Evolutionary conservation across 352 stramenopile genomes (phyloP).

Genomic region (Globisporangium mamillatum): DNA sequence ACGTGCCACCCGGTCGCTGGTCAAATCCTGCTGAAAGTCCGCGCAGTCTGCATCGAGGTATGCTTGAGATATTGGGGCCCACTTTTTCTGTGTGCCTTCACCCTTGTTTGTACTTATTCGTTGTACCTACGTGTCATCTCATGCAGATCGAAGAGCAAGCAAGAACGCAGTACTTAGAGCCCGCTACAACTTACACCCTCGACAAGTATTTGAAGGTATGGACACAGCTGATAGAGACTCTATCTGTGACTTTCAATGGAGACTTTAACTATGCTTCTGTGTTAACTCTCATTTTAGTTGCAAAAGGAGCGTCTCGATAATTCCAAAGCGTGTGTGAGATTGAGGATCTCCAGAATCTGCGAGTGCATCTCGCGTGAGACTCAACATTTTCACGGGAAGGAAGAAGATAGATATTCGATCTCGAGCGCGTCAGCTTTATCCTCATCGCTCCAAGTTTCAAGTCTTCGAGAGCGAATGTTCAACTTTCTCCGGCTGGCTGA

Average conservation of each 20-base stretch:
- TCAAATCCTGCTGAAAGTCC: conserved; percentile 33
- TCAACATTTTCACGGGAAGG: conserved; percentile 17
- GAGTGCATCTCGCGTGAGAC: conserved; percentile 21
- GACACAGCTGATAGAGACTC: not conserved
- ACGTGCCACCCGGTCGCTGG: conserved; percentile 40
- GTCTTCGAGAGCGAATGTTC: conserved; percentile 52
- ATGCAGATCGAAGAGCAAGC: conserved; percentile 19
- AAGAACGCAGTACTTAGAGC: not conserved
- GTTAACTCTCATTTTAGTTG: conserved; percentile 12
- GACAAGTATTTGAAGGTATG: conserved; percentile 13
- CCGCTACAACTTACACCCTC: conserved; percentile 5
- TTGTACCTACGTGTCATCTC: not conserved
- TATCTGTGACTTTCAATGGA: not conserved
- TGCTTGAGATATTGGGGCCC: not conserved
- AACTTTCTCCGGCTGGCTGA: conserved; percentile 50
- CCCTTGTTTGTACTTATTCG: not conserved
- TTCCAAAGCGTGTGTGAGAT: conserved; percentile 16
- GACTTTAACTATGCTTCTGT: not conserved
- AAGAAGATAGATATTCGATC: not conserved
- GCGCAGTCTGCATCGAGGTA: conserved; percentile 28
- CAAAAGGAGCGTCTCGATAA: conserved; percentile 19
- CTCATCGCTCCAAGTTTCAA: conserved; percentile 24
- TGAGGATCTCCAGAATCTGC: conserved; percentile 24
- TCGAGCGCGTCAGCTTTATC: conserved; percentile 11
- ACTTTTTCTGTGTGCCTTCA: not conserved